Conservation (phyloP, 2,329 filamentous ascomycete genomes). For the Zasmidium cellare region DNA sequence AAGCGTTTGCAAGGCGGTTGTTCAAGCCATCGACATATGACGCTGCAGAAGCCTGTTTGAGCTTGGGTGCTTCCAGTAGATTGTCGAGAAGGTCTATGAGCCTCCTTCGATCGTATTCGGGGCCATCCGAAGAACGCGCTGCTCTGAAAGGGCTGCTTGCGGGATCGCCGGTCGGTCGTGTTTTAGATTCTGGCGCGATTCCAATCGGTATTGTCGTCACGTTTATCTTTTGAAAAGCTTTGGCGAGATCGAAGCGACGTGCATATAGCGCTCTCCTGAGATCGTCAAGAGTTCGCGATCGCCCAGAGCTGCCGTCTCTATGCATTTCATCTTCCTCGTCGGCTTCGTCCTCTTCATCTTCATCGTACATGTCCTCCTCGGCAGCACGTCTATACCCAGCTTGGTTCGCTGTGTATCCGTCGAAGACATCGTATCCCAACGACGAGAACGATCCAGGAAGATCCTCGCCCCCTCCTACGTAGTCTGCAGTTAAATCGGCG, state of each 20-base stretch:
- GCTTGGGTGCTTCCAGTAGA: conserved; percentile 31
- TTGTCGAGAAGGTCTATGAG: conserved; percentile 31
- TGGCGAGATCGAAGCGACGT: conserved; percentile 18
- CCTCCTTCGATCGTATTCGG: conserved; percentile 31
- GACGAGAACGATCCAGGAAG: conserved; percentile 46
- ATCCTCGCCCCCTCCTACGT: conserved; percentile 62
- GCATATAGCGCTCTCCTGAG: conserved; percentile 27
- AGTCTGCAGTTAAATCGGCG: conserved; percentile 67
- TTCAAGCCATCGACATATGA: conserved; percentile 1
- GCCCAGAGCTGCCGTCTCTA: conserved; percentile 11
- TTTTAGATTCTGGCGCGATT: conserved; percentile 4
- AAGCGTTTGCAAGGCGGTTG: not conserved
- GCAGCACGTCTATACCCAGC: conserved; percentile 12
- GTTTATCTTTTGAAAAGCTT: conserved; percentile 25
- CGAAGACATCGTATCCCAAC: conserved; percentile 57
- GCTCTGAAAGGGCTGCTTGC: conserved; percentile 7
- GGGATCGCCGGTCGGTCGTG: not conserved
- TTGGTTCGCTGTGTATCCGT: conserved; percentile 35
- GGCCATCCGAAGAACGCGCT: conserved; percentile 7
- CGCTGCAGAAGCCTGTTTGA: conserved; percentile 17
- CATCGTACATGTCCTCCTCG: conserved; percentile 39
- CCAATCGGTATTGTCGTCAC: conserved; percentile 22
- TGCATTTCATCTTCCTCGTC: conserved; percentile 32
- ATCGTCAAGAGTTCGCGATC: conserved; percentile 21
- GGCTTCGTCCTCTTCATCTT: conserved; percentile 47